A percentile compares a stretch with the other conserved stretches of the same genome.
phyloP scores from a whole-genome alignment of 345 rosid species.

The Capsella bursapastoris region DNA sequence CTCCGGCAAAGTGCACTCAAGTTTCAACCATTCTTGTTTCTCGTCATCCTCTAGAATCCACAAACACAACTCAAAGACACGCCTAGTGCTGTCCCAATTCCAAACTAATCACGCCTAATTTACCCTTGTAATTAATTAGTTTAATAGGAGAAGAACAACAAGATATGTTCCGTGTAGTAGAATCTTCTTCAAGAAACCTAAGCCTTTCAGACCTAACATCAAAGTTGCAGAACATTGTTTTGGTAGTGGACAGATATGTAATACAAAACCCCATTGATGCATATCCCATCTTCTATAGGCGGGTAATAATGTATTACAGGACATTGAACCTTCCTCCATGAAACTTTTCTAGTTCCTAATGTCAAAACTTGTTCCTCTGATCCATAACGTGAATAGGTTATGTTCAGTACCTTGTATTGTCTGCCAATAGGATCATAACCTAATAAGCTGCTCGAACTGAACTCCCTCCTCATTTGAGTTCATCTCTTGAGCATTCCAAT shows the following conservation, averaged over 20 bases:
- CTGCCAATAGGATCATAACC: neutral
- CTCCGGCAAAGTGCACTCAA: neutral
- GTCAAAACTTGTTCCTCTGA: neutral
- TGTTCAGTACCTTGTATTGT: neutral
- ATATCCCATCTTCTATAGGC: neutral
- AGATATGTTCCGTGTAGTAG: neutral
- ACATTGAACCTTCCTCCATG: neutral
- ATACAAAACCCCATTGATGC: slow-evolving; percentile 11
- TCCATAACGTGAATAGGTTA: neutral
- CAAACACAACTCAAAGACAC: neutral
- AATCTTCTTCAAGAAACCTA: neutral
- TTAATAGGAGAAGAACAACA: neutral
- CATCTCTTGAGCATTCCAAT: neutral
- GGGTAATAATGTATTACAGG: neutral
- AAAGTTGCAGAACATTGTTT: neutral
- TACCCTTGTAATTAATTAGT: neutral
- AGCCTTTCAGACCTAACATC: neutral
- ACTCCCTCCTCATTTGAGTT: neutral
- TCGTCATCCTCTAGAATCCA: neutral
- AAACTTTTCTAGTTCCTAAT: neutral
- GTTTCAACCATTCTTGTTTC: slow-evolving; percentile 5
- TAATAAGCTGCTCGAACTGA: neutral
- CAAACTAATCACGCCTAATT: neutral
- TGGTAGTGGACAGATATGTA: neutral
- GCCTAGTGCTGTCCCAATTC: neutral